Conservation (phyloP, 345 rosid genomes). For the Linum lewisii region DNA sequence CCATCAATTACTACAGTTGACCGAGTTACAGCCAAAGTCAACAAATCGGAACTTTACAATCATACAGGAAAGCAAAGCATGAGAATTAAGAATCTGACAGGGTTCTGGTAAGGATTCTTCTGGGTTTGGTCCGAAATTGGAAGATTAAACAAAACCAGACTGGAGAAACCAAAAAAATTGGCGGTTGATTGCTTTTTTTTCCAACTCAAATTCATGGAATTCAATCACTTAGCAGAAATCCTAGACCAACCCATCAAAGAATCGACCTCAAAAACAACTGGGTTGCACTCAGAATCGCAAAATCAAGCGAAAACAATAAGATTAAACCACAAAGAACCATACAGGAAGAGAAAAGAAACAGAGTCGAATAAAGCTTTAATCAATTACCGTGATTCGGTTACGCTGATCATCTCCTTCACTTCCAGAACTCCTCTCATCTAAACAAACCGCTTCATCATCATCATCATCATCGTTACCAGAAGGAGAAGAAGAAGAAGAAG, state of each 20-base stretch:
- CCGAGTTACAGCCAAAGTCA: neutral
- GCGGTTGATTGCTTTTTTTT: too few relatives aligned
- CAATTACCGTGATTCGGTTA: neutral
- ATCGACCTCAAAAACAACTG: neutral
- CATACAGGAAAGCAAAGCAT: neutral
- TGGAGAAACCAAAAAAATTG: too few relatives aligned
- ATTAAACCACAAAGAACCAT: neutral
- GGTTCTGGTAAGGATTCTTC: neutral
- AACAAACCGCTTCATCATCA: constrained; percentile 2
- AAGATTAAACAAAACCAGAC: too few relatives aligned
- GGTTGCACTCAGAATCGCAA: neutral
- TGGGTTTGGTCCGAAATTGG: neutral
- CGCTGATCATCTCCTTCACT: neutral
- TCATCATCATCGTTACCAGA: neutral
- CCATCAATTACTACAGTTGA: neutral
- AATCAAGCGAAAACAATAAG: neutral
- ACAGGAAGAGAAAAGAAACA: neutral
- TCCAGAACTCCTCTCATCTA: constrained; percentile 5
- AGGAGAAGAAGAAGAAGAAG: constrained; percentile 6
- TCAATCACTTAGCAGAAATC: neutral
- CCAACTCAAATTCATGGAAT: neutral
- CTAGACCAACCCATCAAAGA: neutral
- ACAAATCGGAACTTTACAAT: neutral
- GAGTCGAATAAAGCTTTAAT: neutral
- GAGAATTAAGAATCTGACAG: neutral